Conservation (phyloP, 1,284 basidiomycete species). For the Pseudomicrostroma phylloplanum region DNA sequence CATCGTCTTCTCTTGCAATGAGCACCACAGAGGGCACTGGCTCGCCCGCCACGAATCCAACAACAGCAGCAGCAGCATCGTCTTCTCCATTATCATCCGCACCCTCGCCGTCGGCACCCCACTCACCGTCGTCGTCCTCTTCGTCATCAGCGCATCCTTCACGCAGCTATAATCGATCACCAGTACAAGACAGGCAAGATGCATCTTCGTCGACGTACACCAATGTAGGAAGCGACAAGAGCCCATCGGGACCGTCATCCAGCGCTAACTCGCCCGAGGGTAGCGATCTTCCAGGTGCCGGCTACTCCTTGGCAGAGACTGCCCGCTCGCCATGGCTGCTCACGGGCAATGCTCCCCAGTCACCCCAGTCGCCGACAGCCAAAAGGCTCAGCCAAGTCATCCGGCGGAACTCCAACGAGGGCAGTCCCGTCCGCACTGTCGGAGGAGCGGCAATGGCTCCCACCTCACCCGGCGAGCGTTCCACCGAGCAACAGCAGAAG, state of each 20-base stretch:
- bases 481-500: neutral
- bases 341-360: neutral
- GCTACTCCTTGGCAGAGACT: neutral
- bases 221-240: no score
- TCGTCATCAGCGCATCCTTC: neutral
- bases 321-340: neutral
- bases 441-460: slow-evolving; percentile 7
- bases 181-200: no score
- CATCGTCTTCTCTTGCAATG: no score
- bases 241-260: neutral
- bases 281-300: neutral
- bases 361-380: neutral
- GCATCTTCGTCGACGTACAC: no score
- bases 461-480: neutral
- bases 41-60: neutral
- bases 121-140: neutral
- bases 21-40: no score
- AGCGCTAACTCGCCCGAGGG: neutral
- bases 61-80: neutral
- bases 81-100: neutral
- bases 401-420: neutral
- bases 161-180: no score
- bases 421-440: neutral
- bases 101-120: neutral
- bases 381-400: neutral